Evolutionary conservation across 805 yeast species (phyloP), one percentile per base, ranked within the genome.

Genomic region (Wickerhamiella azymoides): DNA sequence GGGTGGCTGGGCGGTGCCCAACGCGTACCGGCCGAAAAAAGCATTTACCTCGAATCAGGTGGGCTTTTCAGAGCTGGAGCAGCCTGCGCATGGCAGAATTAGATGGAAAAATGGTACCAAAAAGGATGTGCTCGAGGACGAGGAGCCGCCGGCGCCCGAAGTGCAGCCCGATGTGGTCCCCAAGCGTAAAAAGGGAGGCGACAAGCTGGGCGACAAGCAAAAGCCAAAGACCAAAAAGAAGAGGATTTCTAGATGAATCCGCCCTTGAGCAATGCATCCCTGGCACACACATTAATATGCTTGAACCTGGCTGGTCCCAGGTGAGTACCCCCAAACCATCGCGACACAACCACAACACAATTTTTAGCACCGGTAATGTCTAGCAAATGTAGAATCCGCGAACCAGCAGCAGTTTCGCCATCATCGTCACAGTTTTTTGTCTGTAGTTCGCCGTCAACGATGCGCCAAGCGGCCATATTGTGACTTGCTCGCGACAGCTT

Each of bases 331-430:
- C 95, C 96, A 60, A 74, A 92, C 96, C 96, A 89, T 49, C 98
- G 65, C 28, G 82, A 76, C 1, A 89, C 94, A 9, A 80, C 84
- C 2, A 88, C 95, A 51, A 86, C 73, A 3, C 83, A 84, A 58
- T 88, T 79, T 81, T 84, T 76, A 1, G 74, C 82, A 54, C 84
- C 85, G 83, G 61, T 54, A 30, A 48, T 73, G 32, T 83, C 75
- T 52, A 88, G 63, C 40, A 88, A 62, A 65, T 85, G 95, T 43
- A 86, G 62, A 70, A 88, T 65, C 48, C 96, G 67, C 5, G 88
- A 77, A 9, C 98, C 98, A 1, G 97, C 95, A 0, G 97, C 97
- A 0, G 93, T 72, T 58, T 92, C 98, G 2, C 98, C 98, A 58
- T 89, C 98, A 60, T 92, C 97, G 57, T 92, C 96, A 54, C 84